These are phyloP conservation scores for Trichothecium sympodiale DNA, from an alignment of 2,329 filamentous ascomycete species.

Conservation along the genomic window DNA sequence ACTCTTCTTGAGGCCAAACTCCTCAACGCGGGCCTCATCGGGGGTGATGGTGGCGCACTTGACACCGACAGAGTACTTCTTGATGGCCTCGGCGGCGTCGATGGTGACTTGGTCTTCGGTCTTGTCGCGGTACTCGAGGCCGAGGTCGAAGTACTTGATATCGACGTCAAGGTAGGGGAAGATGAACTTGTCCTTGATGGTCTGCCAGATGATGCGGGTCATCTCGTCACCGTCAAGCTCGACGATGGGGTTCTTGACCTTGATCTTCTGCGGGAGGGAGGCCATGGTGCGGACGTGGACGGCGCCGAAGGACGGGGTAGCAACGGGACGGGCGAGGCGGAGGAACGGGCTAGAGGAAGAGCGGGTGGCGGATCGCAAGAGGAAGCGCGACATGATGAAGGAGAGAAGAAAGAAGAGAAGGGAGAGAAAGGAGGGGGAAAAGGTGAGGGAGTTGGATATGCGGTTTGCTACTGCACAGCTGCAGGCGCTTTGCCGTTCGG, in stretches of 20 bases:
- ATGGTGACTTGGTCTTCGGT: constrained; percentile 93
- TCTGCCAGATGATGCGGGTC: constrained; percentile 98
- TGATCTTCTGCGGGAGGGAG: constrained; percentile 64
- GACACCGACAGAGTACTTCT: constrained; percentile 97
- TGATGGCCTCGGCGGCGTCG: constrained; percentile 92
- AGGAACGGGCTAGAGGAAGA: constrained; percentile 14
- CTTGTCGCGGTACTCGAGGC: constrained; percentile 87
- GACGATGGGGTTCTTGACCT: constrained; percentile 98
- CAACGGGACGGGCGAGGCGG: constrained; percentile 28
- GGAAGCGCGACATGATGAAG: constrained; percentile 7
- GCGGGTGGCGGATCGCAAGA: constrained; percentile 13
- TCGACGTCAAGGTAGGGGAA: constrained; percentile 92
- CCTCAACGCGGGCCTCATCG: constrained; percentile 90
- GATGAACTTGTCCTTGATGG: constrained; percentile 99
- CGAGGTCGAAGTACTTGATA: constrained; percentile 95
- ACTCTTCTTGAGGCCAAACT: constrained; percentile 99
- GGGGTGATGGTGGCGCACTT: constrained; percentile 99
- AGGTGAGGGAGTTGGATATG: constrained; percentile 6
- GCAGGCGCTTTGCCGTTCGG: no score
- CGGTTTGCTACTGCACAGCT: no score
- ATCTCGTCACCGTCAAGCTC: constrained; percentile 94
- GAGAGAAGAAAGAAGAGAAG: constrained; percentile 17
- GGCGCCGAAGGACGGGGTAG: constrained; percentile 50
- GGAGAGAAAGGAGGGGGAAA: constrained; percentile 11
- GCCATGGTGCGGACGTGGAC: constrained; percentile 41